A percentile compares a stretch with the other conserved stretches of the same genome.
Conservation (phyloP, 257 asterid genomes). For the Oldenlandia corymbosa region DNA sequence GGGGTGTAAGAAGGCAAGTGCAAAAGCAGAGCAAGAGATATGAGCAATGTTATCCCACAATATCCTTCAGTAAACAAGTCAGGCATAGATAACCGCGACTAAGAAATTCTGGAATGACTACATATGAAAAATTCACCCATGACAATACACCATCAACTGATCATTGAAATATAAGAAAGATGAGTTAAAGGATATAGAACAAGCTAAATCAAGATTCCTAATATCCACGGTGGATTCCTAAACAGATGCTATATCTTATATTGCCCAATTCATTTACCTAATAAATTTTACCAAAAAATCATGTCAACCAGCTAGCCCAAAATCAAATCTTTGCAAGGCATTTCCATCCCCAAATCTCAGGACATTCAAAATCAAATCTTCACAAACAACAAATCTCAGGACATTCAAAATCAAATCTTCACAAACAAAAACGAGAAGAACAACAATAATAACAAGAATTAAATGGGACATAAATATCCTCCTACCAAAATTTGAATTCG, state of each 20-base stretch:
- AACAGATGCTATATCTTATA: not conserved
- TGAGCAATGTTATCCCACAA: not conserved
- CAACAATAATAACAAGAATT: not conserved
- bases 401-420: slow-evolving; percentile 10
- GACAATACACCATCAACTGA: not conserved
- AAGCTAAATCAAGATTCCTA: not conserved
- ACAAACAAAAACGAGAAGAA: not conserved
- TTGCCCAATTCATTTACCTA: not conserved
- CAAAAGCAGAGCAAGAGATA: not conserved
- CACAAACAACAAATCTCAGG: not conserved
- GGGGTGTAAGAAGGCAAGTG: not conserved
- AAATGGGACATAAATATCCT: no score
- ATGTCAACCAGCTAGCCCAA: not conserved
- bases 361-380: slow-evolving; percentile 10
- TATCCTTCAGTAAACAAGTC: no score
- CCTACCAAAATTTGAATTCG: slow-evolving; percentile 94
- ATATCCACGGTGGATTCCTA: not conserved
- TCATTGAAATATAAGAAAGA: no score
- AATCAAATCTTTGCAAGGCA: not conserved
- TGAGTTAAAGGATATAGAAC: not conserved
- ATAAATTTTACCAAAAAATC: not conserved
- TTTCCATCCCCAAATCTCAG: not conserved
- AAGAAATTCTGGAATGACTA: no score
- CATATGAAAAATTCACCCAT: no score
- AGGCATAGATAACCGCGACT: no score